Percentiles rank a stretch among this genome's conserved stretches.
These are phyloP conservation scores for Alternaria atra DNA, from an alignment of 2,329 filamentous ascomycete genomes.

Conservation along the genomic window DNA sequence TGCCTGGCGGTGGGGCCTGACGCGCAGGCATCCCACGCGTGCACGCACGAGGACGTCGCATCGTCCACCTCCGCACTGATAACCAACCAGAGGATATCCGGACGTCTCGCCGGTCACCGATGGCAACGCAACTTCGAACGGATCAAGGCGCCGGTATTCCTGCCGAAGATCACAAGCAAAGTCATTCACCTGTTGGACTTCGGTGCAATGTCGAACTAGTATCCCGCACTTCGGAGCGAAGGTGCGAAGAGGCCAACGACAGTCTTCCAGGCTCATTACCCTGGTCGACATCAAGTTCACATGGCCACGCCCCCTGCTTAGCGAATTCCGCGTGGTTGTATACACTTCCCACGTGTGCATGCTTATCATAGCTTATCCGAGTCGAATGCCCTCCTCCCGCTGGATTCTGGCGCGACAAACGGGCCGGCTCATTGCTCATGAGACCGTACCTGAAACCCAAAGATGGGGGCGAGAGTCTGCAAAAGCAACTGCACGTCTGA, in stretches of 20 bases:
- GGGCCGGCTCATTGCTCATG: slow-evolving; percentile 10
- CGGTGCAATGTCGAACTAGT: slow-evolving; percentile 12
- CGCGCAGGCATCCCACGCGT: slow-evolving; percentile 15
- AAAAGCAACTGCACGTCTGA: neutral
- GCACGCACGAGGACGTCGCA: slow-evolving; percentile 19
- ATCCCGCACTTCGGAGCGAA: slow-evolving; percentile 14
- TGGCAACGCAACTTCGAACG: slow-evolving; percentile 14
- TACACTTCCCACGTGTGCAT: slow-evolving; percentile 42
- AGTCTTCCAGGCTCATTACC: slow-evolving; percentile 26
- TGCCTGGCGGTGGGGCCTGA: slow-evolving; percentile 19
- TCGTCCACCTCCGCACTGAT: slow-evolving; percentile 19
- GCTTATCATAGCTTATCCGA: slow-evolving; percentile 44
- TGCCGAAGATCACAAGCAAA: slow-evolving; percentile 13
- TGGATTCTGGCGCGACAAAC: slow-evolving; percentile 11
- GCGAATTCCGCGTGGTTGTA: slow-evolving; percentile 31
- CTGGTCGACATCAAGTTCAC: slow-evolving; percentile 37
- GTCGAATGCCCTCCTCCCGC: slow-evolving; percentile 25
- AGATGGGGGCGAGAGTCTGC: slow-evolving; percentile 16
- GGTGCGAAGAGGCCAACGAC: slow-evolving; percentile 27
- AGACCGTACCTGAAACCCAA: slow-evolving; percentile 17
- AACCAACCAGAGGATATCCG: slow-evolving; percentile 10
- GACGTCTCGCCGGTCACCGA: slow-evolving; percentile 19
- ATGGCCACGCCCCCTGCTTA: slow-evolving; percentile 42
- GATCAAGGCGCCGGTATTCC: slow-evolving; percentile 12
- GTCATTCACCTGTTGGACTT: slow-evolving; percentile 10